Evolutionary conservation across 768 basidiomycete species (phyloP), one percentile per base, ranked within the genome.

Genomic region (Mycena vitilis): DNA sequence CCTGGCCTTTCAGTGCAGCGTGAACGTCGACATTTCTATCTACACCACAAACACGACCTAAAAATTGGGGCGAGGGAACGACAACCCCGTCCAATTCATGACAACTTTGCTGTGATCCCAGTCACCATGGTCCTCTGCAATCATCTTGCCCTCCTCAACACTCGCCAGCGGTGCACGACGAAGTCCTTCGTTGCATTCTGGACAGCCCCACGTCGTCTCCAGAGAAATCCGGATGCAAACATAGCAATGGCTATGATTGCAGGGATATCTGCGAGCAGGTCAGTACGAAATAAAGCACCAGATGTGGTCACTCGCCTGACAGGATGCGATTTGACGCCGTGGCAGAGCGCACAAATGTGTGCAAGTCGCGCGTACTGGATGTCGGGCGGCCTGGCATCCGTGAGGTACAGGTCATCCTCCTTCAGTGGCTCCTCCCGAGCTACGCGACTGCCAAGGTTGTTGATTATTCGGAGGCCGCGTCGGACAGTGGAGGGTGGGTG

Each of bases 201-300:
- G 10, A 9, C 40, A 40, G 10, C 5, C 40, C 40, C 40, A 40
- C 40, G 40, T 5, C 40, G 40, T 40, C 58, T 59, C 58, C 44
- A 59, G 25, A 9, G 25, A 36, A 7, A 59, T 7, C 0, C 58
- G 58, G 34, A 59, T 59, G 34, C 58, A 59, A 36, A 59, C 58
- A 34, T 47, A 59, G 45, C 58, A 59, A 18, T 47, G 30, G 25
- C 58, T 47, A 59, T 59, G 44, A 11, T 45, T 45, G 16, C 58
- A 59, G 0, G 20, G 4, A 0, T 34, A 42, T 9, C 58, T 59
- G 12, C 3, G 6, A 13, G 5, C 16, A 2, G 6, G 44, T 45
- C 3, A 30, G 30, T 30, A 30, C n/a, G n/a, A 30, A 2, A n/a
- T 23, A 7, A 12, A 8, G 4, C 1, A 15, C 11, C 2, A 8